Evolutionary conservation across 371 early-diverging fungal genomes (phyloP).

Genomic region (Actinomortierella ambigua): DNA sequence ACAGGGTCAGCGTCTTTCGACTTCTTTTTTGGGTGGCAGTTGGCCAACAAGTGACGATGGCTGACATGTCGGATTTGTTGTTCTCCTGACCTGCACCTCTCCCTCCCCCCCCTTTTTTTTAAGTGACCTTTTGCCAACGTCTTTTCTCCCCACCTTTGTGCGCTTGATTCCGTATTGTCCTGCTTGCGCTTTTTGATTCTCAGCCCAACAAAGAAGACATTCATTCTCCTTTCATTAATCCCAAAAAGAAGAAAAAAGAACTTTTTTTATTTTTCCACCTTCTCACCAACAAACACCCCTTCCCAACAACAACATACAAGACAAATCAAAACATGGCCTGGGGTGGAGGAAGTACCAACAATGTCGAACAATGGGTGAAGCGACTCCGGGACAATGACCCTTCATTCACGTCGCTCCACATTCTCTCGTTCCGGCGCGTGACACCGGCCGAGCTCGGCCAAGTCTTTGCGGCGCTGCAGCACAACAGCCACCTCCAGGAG

Average conservation of each 20-base stretch:
- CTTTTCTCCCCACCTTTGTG: too few relatives aligned
- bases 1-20: neutral
- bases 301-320: neutral
- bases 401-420: constrained; percentile 57
- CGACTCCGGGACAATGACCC: constrained; percentile 60
- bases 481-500: constrained; percentile 55
- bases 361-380: constrained; percentile 60
- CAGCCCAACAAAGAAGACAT: neutral
- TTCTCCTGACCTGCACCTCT: too few relatives aligned
- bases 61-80: too few relatives aligned
- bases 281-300: neutral
- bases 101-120: too few relatives aligned
- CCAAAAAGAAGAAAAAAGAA: too few relatives aligned
- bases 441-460: constrained; percentile 52
- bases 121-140: too few relatives aligned
- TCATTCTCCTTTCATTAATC: neutral
- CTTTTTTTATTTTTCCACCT: neutral
- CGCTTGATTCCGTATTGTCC: neutral
- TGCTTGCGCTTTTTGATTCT: too few relatives aligned
- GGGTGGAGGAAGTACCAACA: constrained; percentile 61
- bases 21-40: too few relatives aligned
- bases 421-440: constrained; percentile 63
- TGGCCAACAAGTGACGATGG: too few relatives aligned
- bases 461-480: constrained; percentile 54
- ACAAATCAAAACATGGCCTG: constrained; percentile 53